Base-by-base conservation (phyloP, 768 basidiomycete species). In the Russula sp. region DNA sequence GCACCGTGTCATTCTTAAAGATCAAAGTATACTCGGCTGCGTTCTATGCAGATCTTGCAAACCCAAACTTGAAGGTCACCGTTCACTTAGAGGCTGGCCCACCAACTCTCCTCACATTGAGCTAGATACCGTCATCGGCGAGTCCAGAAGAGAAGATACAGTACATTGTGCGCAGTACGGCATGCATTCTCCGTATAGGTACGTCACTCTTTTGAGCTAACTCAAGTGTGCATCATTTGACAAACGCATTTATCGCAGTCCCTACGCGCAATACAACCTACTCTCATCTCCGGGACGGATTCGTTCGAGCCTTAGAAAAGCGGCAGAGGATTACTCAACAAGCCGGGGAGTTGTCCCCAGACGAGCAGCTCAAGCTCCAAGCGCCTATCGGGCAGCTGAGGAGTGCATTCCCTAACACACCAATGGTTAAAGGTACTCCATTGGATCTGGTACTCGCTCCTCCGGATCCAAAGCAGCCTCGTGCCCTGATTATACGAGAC, bases 11-110 rank as follows among this genome's bases (percentile, higher is more conserved):
- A 16, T 94, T 97, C 75, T 79, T 96, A 44, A 81, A 87, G 8
- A 83, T 97, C 67, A 86, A 91, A 72, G 94, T 96, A 18, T 97
- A 97, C 75, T 89, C 89, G 13, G 85, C 92, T 38, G 94, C 84
- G 2, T 93, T 97, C 76, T 97, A 96, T 73, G 89, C 91, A 7
- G 92, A 96, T 72, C 76, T 93, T 50, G 70, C 78, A n/a, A 83
- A 86, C 65, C 83, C 86, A 0, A 80, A 79, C 48, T 78, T 90
- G 62, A 80, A 81, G 59, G 88, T 88, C 57, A 57, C 77, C 71
- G 11, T 38, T n/a, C 10, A 18, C 8, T 28, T 51, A n/a, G 38
- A 36, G 8, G 3, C 55, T 42, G 32, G 32, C 44, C 16, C 36
- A 16, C 7, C 22, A 6, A n/a, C 30, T 32, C 20, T 48, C 24